Percentiles rank a stretch among this genome's conserved stretches.
Conservation (phyloP, 2,329 filamentous ascomycete genomes). For the Penicillium brevicompactum region DNA sequence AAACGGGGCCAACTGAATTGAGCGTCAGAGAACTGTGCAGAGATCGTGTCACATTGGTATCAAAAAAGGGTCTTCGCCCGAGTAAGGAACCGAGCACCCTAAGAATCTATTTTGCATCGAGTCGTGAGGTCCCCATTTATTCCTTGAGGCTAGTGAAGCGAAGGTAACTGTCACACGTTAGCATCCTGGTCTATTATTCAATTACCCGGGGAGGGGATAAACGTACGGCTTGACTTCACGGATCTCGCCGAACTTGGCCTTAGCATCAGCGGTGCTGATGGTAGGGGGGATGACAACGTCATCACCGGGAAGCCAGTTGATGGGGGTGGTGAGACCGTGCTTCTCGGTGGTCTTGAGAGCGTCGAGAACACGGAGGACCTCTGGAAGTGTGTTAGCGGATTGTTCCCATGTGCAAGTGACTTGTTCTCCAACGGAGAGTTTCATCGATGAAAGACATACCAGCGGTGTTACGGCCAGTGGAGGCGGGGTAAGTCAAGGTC, state of each 20-base stretch:
- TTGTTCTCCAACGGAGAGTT: not conserved
- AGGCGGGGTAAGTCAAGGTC: constrained; percentile 90
- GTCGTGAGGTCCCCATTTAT: constrained; percentile 26
- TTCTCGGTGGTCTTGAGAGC: constrained; percentile 82
- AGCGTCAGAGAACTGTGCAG: not conserved
- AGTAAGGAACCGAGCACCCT: constrained; percentile 1
- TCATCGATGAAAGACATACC: not conserved
- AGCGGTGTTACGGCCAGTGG: constrained; percentile 79
- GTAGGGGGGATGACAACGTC: constrained; percentile 89
- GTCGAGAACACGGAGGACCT: constrained; percentile 78
- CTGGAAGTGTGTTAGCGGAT: constrained; percentile 32
- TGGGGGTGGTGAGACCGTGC: constrained; percentile 83
- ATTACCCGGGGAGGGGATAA: not conserved
- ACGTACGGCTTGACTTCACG: constrained; percentile 61
- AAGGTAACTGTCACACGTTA: constrained; percentile 39
- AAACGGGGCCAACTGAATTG: not conserved
- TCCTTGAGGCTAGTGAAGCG: constrained; percentile 39
- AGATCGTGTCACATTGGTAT: constrained; percentile 26
- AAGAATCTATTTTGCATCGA: constrained; percentile 15
- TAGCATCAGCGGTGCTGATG: constrained; percentile 81
- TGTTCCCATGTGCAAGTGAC: not conserved
- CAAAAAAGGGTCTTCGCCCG: constrained; percentile 14
- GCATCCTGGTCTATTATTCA: not conserved
- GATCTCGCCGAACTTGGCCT: constrained; percentile 80
- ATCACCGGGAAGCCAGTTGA: constrained; percentile 81